A percentile compares a stretch with the other conserved stretches of the same genome.
These are phyloP conservation scores for Solanum chacoense DNA, from an alignment of 305 asterid species.

Conservation along the genomic window DNA sequence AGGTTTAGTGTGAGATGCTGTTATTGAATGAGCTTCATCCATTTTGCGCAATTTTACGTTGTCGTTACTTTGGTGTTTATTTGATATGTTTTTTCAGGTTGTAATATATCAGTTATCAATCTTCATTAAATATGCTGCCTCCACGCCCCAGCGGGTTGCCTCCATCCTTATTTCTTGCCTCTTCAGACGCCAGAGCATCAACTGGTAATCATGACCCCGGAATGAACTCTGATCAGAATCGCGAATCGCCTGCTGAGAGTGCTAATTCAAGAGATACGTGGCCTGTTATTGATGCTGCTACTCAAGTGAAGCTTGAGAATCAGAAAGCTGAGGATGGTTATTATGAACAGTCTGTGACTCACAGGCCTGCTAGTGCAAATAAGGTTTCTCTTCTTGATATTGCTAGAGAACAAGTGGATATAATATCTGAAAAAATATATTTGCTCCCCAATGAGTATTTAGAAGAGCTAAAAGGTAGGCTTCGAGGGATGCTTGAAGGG, in stretches of 20 bases:
- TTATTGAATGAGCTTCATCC: not conserved
- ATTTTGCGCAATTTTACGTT: not conserved
- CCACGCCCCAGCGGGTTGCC: conserved; percentile 78
- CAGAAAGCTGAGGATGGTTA: conserved; percentile 60
- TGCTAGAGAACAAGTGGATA: conserved; percentile 65
- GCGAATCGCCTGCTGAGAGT: conserved; percentile 84
- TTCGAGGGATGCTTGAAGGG: conserved; percentile 75
- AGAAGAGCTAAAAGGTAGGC: conserved; percentile 65
- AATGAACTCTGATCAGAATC: conserved; percentile 60
- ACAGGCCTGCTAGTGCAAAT: conserved; percentile 48
- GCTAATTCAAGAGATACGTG: conserved; percentile 88
- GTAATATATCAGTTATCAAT: conserved; percentile 30
- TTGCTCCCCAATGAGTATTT: conserved; percentile 66
- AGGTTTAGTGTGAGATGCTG: not conserved
- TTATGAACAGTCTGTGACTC: conserved; percentile 61
- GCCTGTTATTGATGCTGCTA: conserved; percentile 62
- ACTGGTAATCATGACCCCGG: conserved; percentile 64
- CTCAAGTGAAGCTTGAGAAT: conserved; percentile 43
- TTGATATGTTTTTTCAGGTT: conserved; percentile 38
- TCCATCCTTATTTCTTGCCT: conserved; percentile 58
- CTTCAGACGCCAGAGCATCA: conserved; percentile 65
- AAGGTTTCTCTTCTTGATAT: conserved; percentile 63
- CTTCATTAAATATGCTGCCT: conserved; percentile 59
- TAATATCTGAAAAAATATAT: conserved; percentile 66
- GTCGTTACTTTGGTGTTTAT: not conserved